A percentile compares a stretch with the other conserved stretches of the same genome.
phyloP scores from a whole-genome alignment of 495 filamentous ascomycete species.

The Xanthoparmelia taractica region DNA sequence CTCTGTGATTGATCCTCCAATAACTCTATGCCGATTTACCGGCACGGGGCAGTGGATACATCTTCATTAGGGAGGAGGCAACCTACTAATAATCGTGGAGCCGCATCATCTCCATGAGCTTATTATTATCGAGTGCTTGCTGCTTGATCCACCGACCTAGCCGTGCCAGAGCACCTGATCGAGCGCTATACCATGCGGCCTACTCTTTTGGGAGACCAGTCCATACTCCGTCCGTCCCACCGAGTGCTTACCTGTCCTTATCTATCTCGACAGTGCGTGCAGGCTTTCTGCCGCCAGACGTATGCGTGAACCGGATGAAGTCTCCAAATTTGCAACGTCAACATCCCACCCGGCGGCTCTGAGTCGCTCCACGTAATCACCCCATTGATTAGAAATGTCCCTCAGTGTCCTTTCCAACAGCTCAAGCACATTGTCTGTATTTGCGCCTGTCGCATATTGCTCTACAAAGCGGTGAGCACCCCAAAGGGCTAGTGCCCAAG shows the following conservation, averaged over 20 bases:
- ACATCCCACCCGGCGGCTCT: slow-evolving; percentile 52
- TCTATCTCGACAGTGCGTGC: neutral
- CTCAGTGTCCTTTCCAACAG: slow-evolving; percentile 33
- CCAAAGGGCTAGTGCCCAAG: slow-evolving; percentile 68
- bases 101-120: slow-evolving; percentile 8
- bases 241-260: slow-evolving; percentile 6
- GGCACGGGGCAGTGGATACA: no score
- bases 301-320: slow-evolving; percentile 30
- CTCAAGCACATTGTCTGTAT: slow-evolving; percentile 23
- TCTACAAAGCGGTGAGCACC: slow-evolving; percentile 37
- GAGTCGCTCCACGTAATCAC: slow-evolving; percentile 36
- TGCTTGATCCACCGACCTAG: neutral
- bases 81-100: neutral
- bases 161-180: no score
- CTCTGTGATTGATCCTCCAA: no score
- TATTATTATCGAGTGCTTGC: neutral
- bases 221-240: neutral
- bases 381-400: slow-evolving; percentile 34
- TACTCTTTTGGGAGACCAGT: neutral
- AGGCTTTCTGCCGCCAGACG: slow-evolving; percentile 12
- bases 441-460: slow-evolving; percentile 22
- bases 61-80: neutral
- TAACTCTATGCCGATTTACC: no score
- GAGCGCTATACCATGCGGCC: no score
- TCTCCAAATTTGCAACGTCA: slow-evolving; percentile 51